phyloP scores from a whole-genome alignment of 208 protist species.

The Leishmania gerbilli region DNA sequence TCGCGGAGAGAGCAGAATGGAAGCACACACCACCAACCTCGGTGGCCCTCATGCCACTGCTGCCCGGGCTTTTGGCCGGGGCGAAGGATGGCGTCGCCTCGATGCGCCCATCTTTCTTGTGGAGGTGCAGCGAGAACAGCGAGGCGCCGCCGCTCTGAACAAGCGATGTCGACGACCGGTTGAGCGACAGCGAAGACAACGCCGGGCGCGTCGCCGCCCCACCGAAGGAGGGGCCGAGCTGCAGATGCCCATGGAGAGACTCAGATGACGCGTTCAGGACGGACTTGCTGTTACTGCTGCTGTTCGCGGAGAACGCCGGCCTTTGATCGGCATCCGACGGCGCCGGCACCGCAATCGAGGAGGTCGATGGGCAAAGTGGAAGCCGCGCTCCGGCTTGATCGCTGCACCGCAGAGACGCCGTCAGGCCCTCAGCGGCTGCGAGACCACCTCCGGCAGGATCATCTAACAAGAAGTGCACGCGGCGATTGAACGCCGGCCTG shows the following conservation, averaged over 20 bases:
- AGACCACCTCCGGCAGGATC: not conserved
- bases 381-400: not conserved
- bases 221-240: not conserved
- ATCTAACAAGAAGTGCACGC: constrained; percentile 11
- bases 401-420: not conserved
- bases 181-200: not conserved
- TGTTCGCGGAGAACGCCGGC: not conserved
- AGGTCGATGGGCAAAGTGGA: not conserved
- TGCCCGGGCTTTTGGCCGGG: not conserved
- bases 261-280: not conserved
- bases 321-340: not conserved
- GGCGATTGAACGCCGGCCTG: not conserved
- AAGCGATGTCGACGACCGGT: not conserved
- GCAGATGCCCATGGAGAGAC: not conserved
- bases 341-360: not conserved
- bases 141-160: not conserved
- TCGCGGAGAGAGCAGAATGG: not conserved
- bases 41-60: not conserved
- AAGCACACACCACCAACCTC: not conserved
- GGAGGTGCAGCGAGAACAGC: constrained; percentile 23
- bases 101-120: constrained; percentile 21
- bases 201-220: not conserved
- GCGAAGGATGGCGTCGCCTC: constrained; percentile 6
- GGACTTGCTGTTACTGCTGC: not conserved
- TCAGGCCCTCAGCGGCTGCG: not conserved